Evolutionary conservation across 306 rosid genomes (phyloP).

Genomic region (Psophocarpus tetragonolobus): DNA sequence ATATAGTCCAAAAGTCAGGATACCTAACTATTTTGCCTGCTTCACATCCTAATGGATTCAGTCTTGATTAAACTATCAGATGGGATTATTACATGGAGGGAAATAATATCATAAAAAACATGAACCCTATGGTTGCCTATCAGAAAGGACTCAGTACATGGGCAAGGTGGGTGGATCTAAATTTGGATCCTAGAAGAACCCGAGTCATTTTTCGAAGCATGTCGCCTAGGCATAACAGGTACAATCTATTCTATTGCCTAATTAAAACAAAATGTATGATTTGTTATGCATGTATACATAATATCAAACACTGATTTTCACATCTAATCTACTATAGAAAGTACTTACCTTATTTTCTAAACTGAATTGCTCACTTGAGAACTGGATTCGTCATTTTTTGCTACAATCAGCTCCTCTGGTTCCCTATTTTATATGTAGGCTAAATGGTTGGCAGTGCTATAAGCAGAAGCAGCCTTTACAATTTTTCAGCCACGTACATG

Average conservation of each 20-base stretch:
- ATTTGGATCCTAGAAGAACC: slow-evolving; percentile 70
- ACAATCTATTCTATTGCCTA: slow-evolving; percentile 9
- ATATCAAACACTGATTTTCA: background rate
- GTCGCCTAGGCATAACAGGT: slow-evolving; percentile 98
- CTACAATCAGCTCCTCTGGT: slow-evolving; percentile 6
- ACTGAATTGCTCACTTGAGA: background rate
- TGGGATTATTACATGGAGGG: slow-evolving; percentile 98
- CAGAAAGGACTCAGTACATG: slow-evolving; percentile 92
- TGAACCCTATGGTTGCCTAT: slow-evolving; percentile 97
- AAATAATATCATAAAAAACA: slow-evolving; percentile 42
- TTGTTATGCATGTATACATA: background rate
- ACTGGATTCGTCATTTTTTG: background rate
- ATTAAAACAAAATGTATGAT: background rate
- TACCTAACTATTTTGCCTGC: slow-evolving; percentile 11
- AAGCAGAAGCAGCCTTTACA: slow-evolving; percentile 81
- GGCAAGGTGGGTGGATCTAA: slow-evolving; percentile 95
- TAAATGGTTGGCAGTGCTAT: slow-evolving; percentile 95
- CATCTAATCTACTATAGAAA: background rate
- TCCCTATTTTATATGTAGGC: slow-evolving; percentile 44
- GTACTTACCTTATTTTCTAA: background rate
- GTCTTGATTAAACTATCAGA: slow-evolving; percentile 47
- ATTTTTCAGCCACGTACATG: slow-evolving; percentile 72
- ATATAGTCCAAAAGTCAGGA: background rate
- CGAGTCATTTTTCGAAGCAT: slow-evolving; percentile 81
- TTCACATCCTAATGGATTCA: slow-evolving; percentile 24